A percentile compares a stretch with the other conserved stretches of the same genome.
phyloP scores from a whole-genome alignment of 805 yeast species.

The Kodamaea jinghongensis region DNA sequence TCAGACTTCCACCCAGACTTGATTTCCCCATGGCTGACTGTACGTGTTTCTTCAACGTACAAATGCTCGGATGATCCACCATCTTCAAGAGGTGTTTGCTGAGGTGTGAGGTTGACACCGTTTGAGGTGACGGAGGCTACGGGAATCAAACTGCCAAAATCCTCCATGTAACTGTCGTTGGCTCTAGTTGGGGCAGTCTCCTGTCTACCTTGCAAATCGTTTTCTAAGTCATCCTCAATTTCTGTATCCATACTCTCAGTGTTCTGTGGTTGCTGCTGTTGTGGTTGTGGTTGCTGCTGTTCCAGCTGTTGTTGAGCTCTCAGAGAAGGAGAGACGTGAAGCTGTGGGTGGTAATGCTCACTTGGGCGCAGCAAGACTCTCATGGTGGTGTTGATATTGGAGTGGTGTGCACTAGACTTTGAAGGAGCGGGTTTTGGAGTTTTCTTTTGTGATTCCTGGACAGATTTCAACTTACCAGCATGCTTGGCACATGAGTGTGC shows the following conservation, averaged over 20 bases:
- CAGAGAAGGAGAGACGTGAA: neutral
- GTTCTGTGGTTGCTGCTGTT: slow-evolving; percentile 1
- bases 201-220: slow-evolving; percentile 14
- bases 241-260: slow-evolving; percentile 5
- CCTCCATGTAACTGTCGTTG: slow-evolving; percentile 25
- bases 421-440: slow-evolving; percentile 11
- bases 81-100: slow-evolving; percentile 3
- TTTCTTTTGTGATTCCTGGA: slow-evolving; percentile 38
- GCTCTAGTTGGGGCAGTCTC: slow-evolving; percentile 21
- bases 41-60: slow-evolving; percentile 69
- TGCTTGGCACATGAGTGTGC: slow-evolving; percentile 61
- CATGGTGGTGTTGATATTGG: slow-evolving; percentile 27
- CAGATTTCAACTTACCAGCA: slow-evolving; percentile 43
- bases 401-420: slow-evolving; percentile 23
- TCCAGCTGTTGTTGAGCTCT: slow-evolving; percentile 5
- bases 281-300: slow-evolving; percentile 6
- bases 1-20: slow-evolving; percentile 96
- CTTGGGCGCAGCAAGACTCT: slow-evolving; percentile 12
- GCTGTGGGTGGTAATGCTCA: slow-evolving; percentile 7
- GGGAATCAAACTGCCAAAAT: slow-evolving; percentile 15
- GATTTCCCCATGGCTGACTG: slow-evolving; percentile 75
- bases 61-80: slow-evolving; percentile 22
- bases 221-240: slow-evolving; percentile 14
- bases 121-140: neutral
- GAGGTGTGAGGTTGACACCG: neutral